A percentile compares a stretch with the other conserved stretches of the same genome.
phyloP scores from a whole-genome alignment of 2,329 filamentous ascomycete genomes.

The Paracoccidioides brasiliensis region DNA sequence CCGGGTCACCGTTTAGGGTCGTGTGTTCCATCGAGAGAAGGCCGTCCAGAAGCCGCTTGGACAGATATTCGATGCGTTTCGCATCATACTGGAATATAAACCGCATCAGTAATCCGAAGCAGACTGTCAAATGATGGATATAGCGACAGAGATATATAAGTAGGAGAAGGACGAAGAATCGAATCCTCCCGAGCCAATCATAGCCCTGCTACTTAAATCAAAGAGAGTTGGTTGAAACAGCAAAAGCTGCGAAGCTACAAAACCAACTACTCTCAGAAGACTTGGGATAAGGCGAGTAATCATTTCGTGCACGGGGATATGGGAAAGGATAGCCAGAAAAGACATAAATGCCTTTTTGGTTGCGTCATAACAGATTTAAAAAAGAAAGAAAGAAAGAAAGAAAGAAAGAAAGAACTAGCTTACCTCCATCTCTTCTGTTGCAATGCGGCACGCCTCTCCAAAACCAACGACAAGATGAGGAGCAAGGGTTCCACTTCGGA shows the following conservation, averaged over 20 bases:
- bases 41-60: conserved; percentile 68
- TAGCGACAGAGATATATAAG: conserved; percentile 4
- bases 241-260: conserved; percentile 23
- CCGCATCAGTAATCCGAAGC: conserved; percentile 13
- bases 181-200: conserved; percentile 31
- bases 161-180: background rate
- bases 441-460: conserved; percentile 87
- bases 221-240: conserved; percentile 32
- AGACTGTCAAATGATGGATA: background rate
- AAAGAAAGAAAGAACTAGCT: conserved; percentile 26
- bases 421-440: conserved; percentile 81
- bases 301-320: conserved; percentile 33
- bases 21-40: conserved; percentile 87
- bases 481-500: conserved; percentile 86
- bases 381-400: conserved; percentile 8
- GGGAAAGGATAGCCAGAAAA: conserved; percentile 5
- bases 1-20: conserved; percentile 70
- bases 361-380: background rate
- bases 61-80: conserved; percentile 69
- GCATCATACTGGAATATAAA: conserved; percentile 63
- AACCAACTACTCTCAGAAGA: conserved; percentile 66
- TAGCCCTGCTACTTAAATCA: conserved; percentile 56
- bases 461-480: conserved; percentile 83
- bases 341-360: background rate
- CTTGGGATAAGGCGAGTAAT: conserved; percentile 86